These are phyloP conservation scores for Metarhizium guizhouense DNA, from an alignment of 2,329 filamentous ascomycete species.

Conservation along the genomic window DNA sequence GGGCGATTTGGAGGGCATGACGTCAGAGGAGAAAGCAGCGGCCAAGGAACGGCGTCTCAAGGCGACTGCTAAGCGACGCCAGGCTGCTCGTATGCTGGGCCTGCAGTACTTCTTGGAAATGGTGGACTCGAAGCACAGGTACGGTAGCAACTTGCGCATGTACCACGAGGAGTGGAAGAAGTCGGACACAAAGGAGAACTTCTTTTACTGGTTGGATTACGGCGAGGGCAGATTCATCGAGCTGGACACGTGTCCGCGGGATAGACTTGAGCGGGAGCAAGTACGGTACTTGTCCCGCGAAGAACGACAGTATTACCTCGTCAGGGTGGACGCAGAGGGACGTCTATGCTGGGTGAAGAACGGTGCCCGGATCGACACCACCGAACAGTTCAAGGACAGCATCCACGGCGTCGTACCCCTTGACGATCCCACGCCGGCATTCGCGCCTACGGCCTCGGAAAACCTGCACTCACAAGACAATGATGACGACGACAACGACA, in stretches of 20 bases:
- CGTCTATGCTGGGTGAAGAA: slow-evolving; percentile 84
- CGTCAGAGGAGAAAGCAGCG: slow-evolving; percentile 28
- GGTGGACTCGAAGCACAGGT: slow-evolving; percentile 79
- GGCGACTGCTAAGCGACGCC: slow-evolving; percentile 48
- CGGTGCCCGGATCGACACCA: slow-evolving; percentile 66
- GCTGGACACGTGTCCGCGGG: slow-evolving; percentile 62
- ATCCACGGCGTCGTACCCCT: slow-evolving; percentile 61
- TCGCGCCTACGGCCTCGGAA: slow-evolving; percentile 16
- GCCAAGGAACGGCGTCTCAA: slow-evolving; percentile 33
- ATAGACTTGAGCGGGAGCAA: slow-evolving; percentile 65
- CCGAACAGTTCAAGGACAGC: slow-evolving; percentile 67
- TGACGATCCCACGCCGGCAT: slow-evolving; percentile 51
- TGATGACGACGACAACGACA: slow-evolving; percentile 10
- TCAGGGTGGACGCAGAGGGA: slow-evolving; percentile 65
- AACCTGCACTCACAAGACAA: slow-evolving; percentile 5
- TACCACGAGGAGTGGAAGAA: slow-evolving; percentile 84
- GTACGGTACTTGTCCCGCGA: slow-evolving; percentile 79
- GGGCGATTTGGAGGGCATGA: slow-evolving; percentile 21
- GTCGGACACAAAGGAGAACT: slow-evolving; percentile 70
- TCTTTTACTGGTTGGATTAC: slow-evolving; percentile 88
- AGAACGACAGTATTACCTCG: slow-evolving; percentile 73
- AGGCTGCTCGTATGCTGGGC: slow-evolving; percentile 71
- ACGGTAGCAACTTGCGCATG: slow-evolving; percentile 70
- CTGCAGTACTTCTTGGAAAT: slow-evolving; percentile 79
- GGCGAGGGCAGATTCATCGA: slow-evolving; percentile 67